phyloP scores from a whole-genome alignment of 2,329 filamentous ascomycete species.

The Samsoniella hepiali region DNA sequence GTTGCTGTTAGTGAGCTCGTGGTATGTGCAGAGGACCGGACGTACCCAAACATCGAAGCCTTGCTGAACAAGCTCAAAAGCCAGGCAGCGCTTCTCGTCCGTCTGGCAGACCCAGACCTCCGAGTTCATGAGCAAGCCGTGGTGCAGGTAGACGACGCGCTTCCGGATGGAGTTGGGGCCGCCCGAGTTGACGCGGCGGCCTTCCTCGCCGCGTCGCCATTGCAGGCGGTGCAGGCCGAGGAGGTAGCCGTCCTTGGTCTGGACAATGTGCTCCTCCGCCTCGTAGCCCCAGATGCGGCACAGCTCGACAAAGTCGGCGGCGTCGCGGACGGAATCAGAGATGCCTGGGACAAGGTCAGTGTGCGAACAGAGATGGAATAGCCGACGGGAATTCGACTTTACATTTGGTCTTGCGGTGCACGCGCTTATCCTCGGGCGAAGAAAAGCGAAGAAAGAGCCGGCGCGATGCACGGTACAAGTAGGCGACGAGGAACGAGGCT shows the following conservation, averaged over 20 bases:
- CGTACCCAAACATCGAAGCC: slow-evolving; percentile 94
- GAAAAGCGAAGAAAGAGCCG: slow-evolving; percentile 77
- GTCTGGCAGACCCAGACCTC: slow-evolving; percentile 97
- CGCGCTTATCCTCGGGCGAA: slow-evolving; percentile 64
- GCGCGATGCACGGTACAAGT: slow-evolving; percentile 81
- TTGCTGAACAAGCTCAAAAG: slow-evolving; percentile 82
- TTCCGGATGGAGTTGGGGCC: slow-evolving; percentile 68
- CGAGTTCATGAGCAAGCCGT: slow-evolving; percentile 96
- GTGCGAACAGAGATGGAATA: slow-evolving; percentile 38
- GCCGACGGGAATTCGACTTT: slow-evolving; percentile 4
- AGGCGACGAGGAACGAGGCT: slow-evolving; percentile 75
- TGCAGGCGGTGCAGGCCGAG: slow-evolving; percentile 85
- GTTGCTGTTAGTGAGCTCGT: slow-evolving; percentile 26
- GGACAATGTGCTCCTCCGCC: slow-evolving; percentile 92
- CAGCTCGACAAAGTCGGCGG: slow-evolving; percentile 90
- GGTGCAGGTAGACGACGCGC: slow-evolving; percentile 88
- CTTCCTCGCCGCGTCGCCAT: slow-evolving; percentile 78
- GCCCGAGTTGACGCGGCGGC: slow-evolving; percentile 71
- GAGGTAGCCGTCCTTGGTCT: slow-evolving; percentile 90
- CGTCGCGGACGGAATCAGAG: slow-evolving; percentile 75
- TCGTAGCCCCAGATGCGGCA: slow-evolving; percentile 88
- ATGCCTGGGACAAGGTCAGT: slow-evolving; percentile 61
- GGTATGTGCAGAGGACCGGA: slow-evolving; percentile 19
- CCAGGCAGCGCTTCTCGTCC: slow-evolving; percentile 78
- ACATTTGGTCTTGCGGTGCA: slow-evolving; percentile 65